phyloP scores from a whole-genome alignment of 2,329 filamentous ascomycete species.

The Fusarium siculi region DNA sequence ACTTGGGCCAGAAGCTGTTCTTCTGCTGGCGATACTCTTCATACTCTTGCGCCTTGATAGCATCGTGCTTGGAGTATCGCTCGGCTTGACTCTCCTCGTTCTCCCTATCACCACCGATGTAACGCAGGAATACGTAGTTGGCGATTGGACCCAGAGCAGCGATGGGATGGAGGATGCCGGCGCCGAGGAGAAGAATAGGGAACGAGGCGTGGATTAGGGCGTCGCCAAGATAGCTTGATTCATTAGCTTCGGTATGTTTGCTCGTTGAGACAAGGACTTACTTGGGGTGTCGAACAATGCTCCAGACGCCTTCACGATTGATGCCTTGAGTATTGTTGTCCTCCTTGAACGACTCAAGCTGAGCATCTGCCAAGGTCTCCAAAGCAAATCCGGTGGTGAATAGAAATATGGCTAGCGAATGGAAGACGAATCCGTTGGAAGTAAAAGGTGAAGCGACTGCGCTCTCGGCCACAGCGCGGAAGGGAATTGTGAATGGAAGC shows the following conservation, averaged over 20 bases:
- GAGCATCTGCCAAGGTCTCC: conserved; percentile 1
- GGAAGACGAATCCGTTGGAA: neutral
- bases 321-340: neutral
- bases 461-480: neutral
- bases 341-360: conserved; percentile 20
- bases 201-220: conserved; percentile 5
- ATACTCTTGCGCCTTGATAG: neutral
- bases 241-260: neutral
- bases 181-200: conserved; percentile 5
- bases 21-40: conserved; percentile 1
- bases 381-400: conserved; percentile 6
- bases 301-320: conserved; percentile 14
- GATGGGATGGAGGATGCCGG: conserved; percentile 1
- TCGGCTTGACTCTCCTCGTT: conserved; percentile 10
- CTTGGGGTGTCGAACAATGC: conserved; percentile 26
- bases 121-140: conserved; percentile 17
- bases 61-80: conserved; percentile 7
- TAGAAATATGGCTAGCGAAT: neutral
- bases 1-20: conserved; percentile 23
- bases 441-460: conserved; percentile 3
- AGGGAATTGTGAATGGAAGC: conserved; percentile 15
- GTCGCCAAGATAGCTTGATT: conserved; percentile 4
- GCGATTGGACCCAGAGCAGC: neutral
- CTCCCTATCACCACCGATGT: conserved; percentile 7
- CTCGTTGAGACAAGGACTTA: neutral